Evolutionary conservation across 768 basidiomycete species (phyloP).

Genomic region (Russula lepida): DNA sequence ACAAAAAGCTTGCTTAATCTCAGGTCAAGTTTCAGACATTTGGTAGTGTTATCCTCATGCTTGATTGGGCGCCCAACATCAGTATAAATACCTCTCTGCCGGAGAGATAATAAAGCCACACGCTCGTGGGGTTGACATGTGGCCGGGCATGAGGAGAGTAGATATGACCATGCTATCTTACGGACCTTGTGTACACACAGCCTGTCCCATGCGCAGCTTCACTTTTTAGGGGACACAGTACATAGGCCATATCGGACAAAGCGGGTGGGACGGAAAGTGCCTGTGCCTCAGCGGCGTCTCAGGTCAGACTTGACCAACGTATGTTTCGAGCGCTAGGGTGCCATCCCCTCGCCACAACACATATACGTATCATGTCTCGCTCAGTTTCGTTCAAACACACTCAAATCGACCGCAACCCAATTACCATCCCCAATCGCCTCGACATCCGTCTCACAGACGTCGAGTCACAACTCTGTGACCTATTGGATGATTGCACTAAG

Average conservation of each 20-base stretch:
- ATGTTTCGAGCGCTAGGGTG: not conserved
- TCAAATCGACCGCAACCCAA: slow-evolving; percentile 23
- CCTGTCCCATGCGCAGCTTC: too few relatives aligned
- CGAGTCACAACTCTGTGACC: slow-evolving; percentile 61
- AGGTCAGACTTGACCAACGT: not conserved
- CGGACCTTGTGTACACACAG: not conserved
- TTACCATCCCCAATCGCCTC: slow-evolving; percentile 27
- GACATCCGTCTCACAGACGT: slow-evolving; percentile 51
- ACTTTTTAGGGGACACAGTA: too few relatives aligned
- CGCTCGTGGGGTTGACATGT: not conserved
- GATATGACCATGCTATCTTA: not conserved
- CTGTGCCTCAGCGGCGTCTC: not conserved
- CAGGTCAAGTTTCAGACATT: not conserved
- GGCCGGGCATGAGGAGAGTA: not conserved
- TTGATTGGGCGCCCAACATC: not conserved
- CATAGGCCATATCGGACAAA: not conserved
- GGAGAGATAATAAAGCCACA: not conserved
- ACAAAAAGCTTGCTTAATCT: too few relatives aligned
- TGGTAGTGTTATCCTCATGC: not conserved
- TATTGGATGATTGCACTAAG: slow-evolving; percentile 73
- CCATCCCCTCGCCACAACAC: not conserved
- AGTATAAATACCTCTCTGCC: not conserved
- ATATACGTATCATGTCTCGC: slow-evolving; percentile 25
- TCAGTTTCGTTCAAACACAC: slow-evolving; percentile 4
- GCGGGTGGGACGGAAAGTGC: not conserved